Percentiles rank a stretch among this genome's conserved stretches.
phyloP scores from a whole-genome alignment of 2,329 filamentous ascomycete species.

The Sporothrix inflata region DNA sequence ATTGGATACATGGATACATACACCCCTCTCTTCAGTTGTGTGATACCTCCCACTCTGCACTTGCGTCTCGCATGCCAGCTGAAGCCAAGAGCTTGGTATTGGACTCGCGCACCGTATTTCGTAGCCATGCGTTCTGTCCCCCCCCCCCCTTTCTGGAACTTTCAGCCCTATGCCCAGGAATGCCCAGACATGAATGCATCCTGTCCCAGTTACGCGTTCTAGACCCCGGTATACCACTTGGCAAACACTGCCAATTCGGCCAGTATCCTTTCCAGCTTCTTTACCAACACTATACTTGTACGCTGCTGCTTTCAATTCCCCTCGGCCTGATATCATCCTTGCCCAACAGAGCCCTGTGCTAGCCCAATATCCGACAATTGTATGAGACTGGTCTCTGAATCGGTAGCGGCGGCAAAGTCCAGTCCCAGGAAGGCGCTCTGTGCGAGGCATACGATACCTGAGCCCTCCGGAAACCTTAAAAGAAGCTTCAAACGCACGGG shows the following conservation, averaged over 20 bases:
- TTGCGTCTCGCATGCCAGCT: neutral
- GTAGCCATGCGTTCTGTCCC: neutral
- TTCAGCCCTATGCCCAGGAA: neutral
- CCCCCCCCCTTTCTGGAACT: neutral
- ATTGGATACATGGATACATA: neutral
- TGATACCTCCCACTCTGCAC: neutral
- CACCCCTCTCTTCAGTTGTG: neutral
- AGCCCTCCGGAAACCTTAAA: neutral
- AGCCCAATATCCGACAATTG: neutral
- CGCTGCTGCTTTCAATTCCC: neutral
- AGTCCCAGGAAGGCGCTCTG: neutral
- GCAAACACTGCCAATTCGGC: neutral
- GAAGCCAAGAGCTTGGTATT: constrained; percentile 11
- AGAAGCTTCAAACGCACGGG: neutral
- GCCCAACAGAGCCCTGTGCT: neutral
- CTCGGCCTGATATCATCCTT: too few relatives aligned
- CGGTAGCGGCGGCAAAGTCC: neutral
- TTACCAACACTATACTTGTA: neutral
- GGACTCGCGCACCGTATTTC: neutral
- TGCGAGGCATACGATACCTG: neutral
- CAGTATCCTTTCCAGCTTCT: neutral
- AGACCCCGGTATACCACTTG: neutral
- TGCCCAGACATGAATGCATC: neutral
- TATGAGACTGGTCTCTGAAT: too few relatives aligned
- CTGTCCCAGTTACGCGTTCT: neutral